Base-by-base conservation (phyloP, 2,329 filamentous ascomycete genomes). In the Endoconidiophora polonica region DNA sequence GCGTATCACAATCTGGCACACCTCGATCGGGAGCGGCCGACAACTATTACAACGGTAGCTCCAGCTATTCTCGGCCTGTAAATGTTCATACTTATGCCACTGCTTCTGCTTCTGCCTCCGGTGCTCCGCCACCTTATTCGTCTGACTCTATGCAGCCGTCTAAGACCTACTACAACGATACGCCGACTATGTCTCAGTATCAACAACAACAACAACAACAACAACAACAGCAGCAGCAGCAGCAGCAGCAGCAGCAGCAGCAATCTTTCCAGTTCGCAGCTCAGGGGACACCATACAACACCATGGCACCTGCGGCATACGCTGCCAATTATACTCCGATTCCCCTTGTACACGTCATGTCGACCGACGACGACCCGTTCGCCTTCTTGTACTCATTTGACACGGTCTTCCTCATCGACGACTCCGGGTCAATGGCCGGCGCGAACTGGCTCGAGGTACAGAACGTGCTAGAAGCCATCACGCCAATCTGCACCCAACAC, bases 331-430 rank as follows among this genome's bases (percentile, higher is more conserved):
- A 23, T 57, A 46, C 23, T 16, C 16, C 12, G 22, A 24, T 18
- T 18, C 14, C 54, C 2, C 42, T 24, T 1, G n/a, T 26, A 24
- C 29, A 60, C n/a, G 61, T 56, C 41, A 56, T 67, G 54, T 62
- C 61, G 5, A 64, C 62, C 6, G 63, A 65, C 20, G 79, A 86
- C 56, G 81, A 86, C 58, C 74, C 71, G 2, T 91, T 85, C 60
- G 73, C 78, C 2, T 94, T 94, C 61, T 77, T 96, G 4, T 62
- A 66, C 40, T 71, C 71, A 14, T 95, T 94, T 61, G 86, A 96
- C 65, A 95, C 87, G 29, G 66, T 90, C 50, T 88, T 96, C 62
- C 66, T 96, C 1, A 86, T 96, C 60, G 90, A 96, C 61, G 90
- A 96, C 67, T 87, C 81, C n/a, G 77, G 78, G 4, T 88, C 82